Base-by-base conservation (phyloP, 2,329 filamentous ascomycete species). In the Fusarium kyushuense region DNA sequence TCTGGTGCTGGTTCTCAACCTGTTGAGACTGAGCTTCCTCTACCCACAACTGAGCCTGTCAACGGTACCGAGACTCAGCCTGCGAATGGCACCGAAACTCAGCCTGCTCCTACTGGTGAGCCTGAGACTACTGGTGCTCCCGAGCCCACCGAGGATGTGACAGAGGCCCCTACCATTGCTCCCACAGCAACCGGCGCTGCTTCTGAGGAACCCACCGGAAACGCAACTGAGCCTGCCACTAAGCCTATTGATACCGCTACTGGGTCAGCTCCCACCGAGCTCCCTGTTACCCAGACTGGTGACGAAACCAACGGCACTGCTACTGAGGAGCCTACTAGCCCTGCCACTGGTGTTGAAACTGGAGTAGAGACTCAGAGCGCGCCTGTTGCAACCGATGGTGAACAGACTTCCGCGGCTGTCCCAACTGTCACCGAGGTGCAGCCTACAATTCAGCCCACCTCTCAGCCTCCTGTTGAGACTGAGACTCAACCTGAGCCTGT, bases 221-320 rank as follows among this genome's bases (percentile, higher is more conserved):
- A 57, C 3, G 54, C 57, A 3, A 59, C 54, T 7, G 54, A 55
- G 21, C 49, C 59, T 8, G 57, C 51, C 10, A 68, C 59, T 13
- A 35, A 62, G 33, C 58, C 58, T 23, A 36, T 61, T 12, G 47
- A 61, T 17, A 62, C 58, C 9, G 58, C 47, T n/a, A 40, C 58
- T 14, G 57, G 17, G 23, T 42, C 47, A 6, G 58, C 7, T 13
- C 57, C 58, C 11, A 62, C 58, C 1, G 58, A 52, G 9, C 42
- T 32, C 12, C 58, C 58, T 36, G 57, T 47, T 25, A 62, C 67
- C 16, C 45, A 69, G 47, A 67, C 66, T 14, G 58, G 64, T 19
- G 38, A 41, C 3, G 66, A 70, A 38, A 63, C 58, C 16, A 59
- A 67, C n/a, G 69, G 46, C 19, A 70, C 58, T 58, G 54, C 48